These are phyloP conservation scores for Claviceps digitariae DNA, from an alignment of 2,329 filamentous ascomycete species.

Conservation along the genomic window DNA sequence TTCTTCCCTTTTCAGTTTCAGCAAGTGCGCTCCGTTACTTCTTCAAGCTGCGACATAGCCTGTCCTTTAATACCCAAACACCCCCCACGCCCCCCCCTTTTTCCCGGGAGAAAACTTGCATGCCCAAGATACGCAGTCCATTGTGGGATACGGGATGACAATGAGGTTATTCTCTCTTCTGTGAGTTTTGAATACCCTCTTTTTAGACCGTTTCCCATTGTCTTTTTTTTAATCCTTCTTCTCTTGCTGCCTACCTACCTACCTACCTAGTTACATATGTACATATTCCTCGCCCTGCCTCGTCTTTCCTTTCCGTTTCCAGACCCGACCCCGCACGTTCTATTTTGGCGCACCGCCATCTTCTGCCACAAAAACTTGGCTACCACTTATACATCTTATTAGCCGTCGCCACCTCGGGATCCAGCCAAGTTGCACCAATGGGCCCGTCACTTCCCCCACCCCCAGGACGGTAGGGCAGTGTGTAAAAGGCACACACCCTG, in stretches of 20 bases:
- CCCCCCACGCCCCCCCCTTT: too few species aligned
- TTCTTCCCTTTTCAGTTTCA: not conserved
- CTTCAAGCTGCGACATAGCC: not conserved
- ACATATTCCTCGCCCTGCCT: not conserved
- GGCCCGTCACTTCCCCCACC: not conserved
- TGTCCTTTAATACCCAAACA: too few species aligned
- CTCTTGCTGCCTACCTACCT: too few species aligned
- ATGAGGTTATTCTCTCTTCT: not conserved
- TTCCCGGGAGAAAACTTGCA: not conserved
- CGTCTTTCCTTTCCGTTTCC: not conserved
- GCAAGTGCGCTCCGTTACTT: not conserved
- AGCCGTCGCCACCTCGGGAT: slow-evolving; percentile 3
- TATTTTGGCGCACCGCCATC: not conserved
- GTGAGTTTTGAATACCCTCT: not conserved
- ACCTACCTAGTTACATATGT: too few species aligned
- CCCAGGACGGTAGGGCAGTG: not conserved
- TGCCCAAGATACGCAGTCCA: not conserved
- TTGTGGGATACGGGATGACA: not conserved
- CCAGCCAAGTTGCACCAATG: slow-evolving; percentile 7
- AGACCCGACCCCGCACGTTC: slow-evolving; percentile 1
- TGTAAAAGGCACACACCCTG: slow-evolving; percentile 1
- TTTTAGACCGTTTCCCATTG: too few species aligned
- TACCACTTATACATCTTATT: not conserved
- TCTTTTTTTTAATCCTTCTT: not conserved
- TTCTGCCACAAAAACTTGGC: not conserved